These are phyloP conservation scores for Thielaviopsis cerberus DNA, from an alignment of 2,329 filamentous ascomycete species.

Conservation along the genomic window DNA sequence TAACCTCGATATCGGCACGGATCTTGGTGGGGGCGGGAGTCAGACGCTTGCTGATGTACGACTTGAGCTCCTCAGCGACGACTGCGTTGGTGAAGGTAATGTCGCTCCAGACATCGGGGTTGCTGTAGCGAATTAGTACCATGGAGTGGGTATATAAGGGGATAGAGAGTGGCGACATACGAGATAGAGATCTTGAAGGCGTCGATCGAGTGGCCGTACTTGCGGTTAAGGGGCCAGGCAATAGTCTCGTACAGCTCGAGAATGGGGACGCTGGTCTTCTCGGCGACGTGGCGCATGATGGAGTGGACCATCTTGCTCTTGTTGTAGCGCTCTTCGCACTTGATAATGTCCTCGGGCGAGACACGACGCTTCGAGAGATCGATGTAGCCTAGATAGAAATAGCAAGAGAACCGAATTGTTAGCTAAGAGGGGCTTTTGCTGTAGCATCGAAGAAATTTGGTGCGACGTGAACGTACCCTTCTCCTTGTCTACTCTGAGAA, in stretches of 20 bases:
- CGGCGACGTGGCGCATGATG: slow-evolving; percentile 95
- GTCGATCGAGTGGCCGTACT: slow-evolving; percentile 89
- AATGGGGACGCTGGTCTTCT: slow-evolving; percentile 90
- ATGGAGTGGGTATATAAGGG: no score
- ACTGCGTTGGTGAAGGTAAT: slow-evolving; percentile 72
- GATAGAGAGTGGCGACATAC: slow-evolving; percentile 28
- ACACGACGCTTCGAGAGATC: slow-evolving; percentile 97
- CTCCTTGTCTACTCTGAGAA: slow-evolving; percentile 97
- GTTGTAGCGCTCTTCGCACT: slow-evolving; percentile 98
- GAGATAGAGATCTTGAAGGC: slow-evolving; percentile 99
- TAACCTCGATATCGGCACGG: slow-evolving; percentile 90
- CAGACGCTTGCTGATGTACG: slow-evolving; percentile 90
- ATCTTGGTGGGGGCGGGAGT: slow-evolving; percentile 98
- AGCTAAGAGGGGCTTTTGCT: background rate
- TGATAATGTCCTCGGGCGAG: slow-evolving; percentile 89
- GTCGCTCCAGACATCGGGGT: slow-evolving; percentile 90
- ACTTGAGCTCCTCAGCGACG: slow-evolving; percentile 75
- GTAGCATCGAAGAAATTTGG: background rate
- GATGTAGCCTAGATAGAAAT: slow-evolving; percentile 50
- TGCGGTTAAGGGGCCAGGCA: slow-evolving; percentile 93
- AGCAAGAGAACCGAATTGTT: background rate
- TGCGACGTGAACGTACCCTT: slow-evolving; percentile 41
- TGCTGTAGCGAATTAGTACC: no score
- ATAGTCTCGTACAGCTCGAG: slow-evolving; percentile 87
- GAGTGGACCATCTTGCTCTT: slow-evolving; percentile 99